Percentiles rank a stretch among this genome's conserved stretches.
phyloP scores from a whole-genome alignment of 352 stramenopile genomes.

The Detonula confervacea region DNA sequence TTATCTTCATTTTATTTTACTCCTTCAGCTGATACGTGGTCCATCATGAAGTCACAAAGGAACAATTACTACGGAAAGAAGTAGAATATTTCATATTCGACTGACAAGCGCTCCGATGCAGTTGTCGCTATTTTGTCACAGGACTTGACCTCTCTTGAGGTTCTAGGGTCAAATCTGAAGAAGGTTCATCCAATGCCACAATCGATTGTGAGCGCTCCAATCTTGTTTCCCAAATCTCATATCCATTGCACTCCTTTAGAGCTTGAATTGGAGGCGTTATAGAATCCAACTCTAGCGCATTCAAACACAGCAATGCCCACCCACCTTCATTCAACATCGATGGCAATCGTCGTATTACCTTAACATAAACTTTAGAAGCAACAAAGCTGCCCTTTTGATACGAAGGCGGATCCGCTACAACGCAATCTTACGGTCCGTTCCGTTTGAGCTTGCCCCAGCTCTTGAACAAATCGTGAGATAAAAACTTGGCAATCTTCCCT shows the following conservation, averaged over 20 bases:
- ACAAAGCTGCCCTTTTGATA: conserved; percentile 58
- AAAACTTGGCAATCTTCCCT: conserved; percentile 34
- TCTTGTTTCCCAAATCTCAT: too few species aligned
- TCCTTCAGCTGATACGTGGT: too few species aligned
- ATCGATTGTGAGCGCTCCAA: too few species aligned
- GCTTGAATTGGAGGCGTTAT: conserved; percentile 31
- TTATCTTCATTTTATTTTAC: too few species aligned
- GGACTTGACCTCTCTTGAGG: too few species aligned
- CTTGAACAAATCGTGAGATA: conserved; percentile 56
- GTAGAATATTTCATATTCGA: too few species aligned
- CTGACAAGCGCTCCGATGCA: too few species aligned
- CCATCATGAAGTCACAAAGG: too few species aligned
- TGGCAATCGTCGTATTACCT: conserved; percentile 47
- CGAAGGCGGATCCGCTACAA: conserved; percentile 51
- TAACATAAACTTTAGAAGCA: conserved; percentile 49
- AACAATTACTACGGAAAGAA: too few species aligned
- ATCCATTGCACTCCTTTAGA: conserved; percentile 8
- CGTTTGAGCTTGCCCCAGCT: conserved; percentile 49
- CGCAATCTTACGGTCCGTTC: conserved; percentile 46
- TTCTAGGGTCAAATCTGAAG: too few species aligned
- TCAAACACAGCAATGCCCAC: conserved; percentile 53
- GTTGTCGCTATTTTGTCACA: too few species aligned
- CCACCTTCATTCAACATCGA: conserved; percentile 31
- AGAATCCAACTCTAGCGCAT: conserved; percentile 42
- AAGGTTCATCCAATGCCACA: too few species aligned